Conservation (phyloP, 169 alveolate species). For the Eimeria necatrix region DNA sequence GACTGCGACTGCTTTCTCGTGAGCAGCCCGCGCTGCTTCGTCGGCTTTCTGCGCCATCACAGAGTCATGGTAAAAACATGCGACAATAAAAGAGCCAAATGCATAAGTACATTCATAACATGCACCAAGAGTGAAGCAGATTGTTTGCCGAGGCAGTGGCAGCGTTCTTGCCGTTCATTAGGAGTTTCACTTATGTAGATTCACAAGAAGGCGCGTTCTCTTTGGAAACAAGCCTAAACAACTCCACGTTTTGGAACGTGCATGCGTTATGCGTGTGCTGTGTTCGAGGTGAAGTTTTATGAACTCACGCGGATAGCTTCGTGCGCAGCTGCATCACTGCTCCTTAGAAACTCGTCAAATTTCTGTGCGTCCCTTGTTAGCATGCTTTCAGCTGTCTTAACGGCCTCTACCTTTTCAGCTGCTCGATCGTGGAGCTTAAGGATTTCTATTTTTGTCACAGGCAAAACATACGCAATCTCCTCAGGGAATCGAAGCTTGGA, state of each 20-base stretch:
- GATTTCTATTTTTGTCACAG: slow-evolving; percentile 76
- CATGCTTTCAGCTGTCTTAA: slow-evolving; percentile 84
- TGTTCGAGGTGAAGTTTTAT: not conserved
- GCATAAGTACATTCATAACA: too few relatives aligned
- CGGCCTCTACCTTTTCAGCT: slow-evolving; percentile 83
- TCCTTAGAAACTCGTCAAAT: slow-evolving; percentile 76
- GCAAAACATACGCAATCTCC: not conserved
- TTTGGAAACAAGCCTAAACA: too few relatives aligned
- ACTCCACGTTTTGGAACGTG: too few relatives aligned
- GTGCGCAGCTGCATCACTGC: slow-evolving; percentile 86
- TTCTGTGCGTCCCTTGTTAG: slow-evolving; percentile 74
- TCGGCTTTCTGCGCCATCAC: slow-evolving; percentile 63
- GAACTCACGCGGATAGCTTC: slow-evolving; percentile 82
- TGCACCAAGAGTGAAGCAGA: too few relatives aligned
- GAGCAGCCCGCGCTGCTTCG: slow-evolving; percentile 81
- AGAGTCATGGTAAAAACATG: not conserved
- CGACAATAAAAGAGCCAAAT: too few relatives aligned
- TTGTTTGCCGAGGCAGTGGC: too few relatives aligned
- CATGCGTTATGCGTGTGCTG: not conserved
- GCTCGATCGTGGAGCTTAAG: slow-evolving; percentile 86
- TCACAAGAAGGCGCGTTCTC: not conserved
- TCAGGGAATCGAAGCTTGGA: not conserved
- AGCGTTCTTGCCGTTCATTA: too few relatives aligned
- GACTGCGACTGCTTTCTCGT: slow-evolving; percentile 71
- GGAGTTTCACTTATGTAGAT: not conserved